These are phyloP conservation scores for Cyberlindnera maclurae DNA, from an alignment of 805 yeast genomes.

Conservation along the genomic window DNA sequence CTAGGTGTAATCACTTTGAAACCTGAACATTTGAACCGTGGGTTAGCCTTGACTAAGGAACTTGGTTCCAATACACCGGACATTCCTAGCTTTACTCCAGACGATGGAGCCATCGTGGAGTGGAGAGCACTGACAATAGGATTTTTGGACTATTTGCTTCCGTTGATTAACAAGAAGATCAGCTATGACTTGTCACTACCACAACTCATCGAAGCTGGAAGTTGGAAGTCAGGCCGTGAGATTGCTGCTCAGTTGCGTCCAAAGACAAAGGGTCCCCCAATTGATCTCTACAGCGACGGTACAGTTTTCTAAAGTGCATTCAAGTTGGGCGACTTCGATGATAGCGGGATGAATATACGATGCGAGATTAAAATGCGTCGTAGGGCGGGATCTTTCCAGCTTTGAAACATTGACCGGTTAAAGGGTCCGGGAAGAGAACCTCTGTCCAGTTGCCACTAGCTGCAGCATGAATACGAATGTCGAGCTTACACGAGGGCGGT, in stretches of 20 bases:
- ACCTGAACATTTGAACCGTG: slow-evolving; percentile 30
- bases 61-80: slow-evolving; percentile 22
- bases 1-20: slow-evolving; percentile 44
- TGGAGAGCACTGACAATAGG: slow-evolving; percentile 62
- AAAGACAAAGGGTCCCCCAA: slow-evolving; percentile 52
- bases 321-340: not conserved
- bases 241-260: slow-evolving; percentile 47
- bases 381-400: no score
- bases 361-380: no score
- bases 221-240: slow-evolving; percentile 60
- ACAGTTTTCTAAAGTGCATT: slow-evolving; percentile 42
- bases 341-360: no score
- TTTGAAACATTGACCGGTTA: no score
- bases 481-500: no score
- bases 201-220: slow-evolving; percentile 61
- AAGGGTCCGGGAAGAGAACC: no score
- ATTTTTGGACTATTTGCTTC: slow-evolving; percentile 45
- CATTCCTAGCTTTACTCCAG: slow-evolving; percentile 46
- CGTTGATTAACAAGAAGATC: slow-evolving; percentile 42
- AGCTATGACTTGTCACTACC: slow-evolving; percentile 38
- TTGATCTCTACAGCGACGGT: slow-evolving; percentile 55
- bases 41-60: slow-evolving; percentile 29
- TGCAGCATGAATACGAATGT: no score
- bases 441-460: no score
- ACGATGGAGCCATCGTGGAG: slow-evolving; percentile 55